Percentiles rank a stretch among this genome's conserved stretches.
phyloP scores from a whole-genome alignment of 345 rosid genomes.

The Citrus sinensis region DNA sequence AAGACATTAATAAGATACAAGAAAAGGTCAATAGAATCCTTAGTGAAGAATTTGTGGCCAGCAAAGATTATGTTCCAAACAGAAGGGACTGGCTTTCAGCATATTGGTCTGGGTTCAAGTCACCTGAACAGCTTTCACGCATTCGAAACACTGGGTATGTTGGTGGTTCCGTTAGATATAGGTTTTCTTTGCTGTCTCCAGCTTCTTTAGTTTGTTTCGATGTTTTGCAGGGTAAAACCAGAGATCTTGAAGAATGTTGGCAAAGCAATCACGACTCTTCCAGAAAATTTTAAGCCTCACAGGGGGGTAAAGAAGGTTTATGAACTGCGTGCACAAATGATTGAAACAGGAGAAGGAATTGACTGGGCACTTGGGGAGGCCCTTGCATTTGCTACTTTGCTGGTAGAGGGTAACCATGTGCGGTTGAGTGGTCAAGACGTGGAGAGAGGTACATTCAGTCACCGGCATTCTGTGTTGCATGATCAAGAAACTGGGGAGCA shows the following conservation, averaged over 20 bases:
- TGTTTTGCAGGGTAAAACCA: slow-evolving; percentile 61
- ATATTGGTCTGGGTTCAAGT: slow-evolving; percentile 75
- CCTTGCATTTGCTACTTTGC: slow-evolving; percentile 71
- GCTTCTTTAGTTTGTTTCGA: slow-evolving; percentile 7
- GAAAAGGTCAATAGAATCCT: slow-evolving; percentile 65
- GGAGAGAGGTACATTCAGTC: slow-evolving; percentile 86
- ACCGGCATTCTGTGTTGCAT: slow-evolving; percentile 71
- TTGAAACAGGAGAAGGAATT: slow-evolving; percentile 74
- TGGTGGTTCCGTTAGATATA: not conserved
- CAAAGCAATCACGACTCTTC: slow-evolving; percentile 62
- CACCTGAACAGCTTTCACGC: slow-evolving; percentile 82
- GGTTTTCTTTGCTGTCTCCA: not conserved
- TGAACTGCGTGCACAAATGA: slow-evolving; percentile 73
- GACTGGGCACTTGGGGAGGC: slow-evolving; percentile 90
- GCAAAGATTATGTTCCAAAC: slow-evolving; percentile 69
- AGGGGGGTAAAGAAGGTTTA: slow-evolving; percentile 77
- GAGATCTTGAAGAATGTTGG: slow-evolving; percentile 84
- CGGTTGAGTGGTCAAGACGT: slow-evolving; percentile 92
- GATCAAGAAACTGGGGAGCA: slow-evolving; percentile 71
- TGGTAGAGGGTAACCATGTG: slow-evolving; percentile 89
- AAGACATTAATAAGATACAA: slow-evolving; percentile 52
- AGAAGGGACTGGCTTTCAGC: slow-evolving; percentile 84
- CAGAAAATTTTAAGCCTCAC: slow-evolving; percentile 71
- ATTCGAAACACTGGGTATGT: slow-evolving; percentile 70
- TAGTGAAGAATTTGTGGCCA: slow-evolving; percentile 64